phyloP scores from a whole-genome alignment of 805 yeast genomes.

The Yamadazyma sp. region DNA sequence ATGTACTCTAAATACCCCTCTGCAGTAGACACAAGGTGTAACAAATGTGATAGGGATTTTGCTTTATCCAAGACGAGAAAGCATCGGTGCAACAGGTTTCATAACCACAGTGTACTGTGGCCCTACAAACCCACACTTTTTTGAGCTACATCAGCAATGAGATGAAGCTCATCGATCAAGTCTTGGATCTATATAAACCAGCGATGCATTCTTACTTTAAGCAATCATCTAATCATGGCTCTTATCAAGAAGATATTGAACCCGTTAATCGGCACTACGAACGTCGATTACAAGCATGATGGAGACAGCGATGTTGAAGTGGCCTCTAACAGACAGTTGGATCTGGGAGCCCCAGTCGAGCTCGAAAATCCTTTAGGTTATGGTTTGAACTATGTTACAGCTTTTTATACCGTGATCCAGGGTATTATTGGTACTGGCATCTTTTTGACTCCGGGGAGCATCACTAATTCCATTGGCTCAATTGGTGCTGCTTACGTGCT shows the following conservation, averaged over 20 bases:
- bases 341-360: slow-evolving; percentile 44
- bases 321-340: slow-evolving; percentile 16
- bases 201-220: too few relatives aligned
- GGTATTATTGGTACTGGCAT: slow-evolving; percentile 79
- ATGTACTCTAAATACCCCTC: too few relatives aligned
- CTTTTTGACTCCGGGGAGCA: slow-evolving; percentile 60
- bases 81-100: too few relatives aligned
- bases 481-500: slow-evolving; percentile 44
- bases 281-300: background rate
- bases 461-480: slow-evolving; percentile 47
- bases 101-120: too few relatives aligned
- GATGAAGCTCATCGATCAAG: too few relatives aligned
- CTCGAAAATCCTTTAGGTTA: slow-evolving; percentile 37
- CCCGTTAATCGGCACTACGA: slow-evolving; percentile 2
- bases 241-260: background rate
- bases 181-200: too few relatives aligned
- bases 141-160: too few relatives aligned
- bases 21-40: too few relatives aligned
- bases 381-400: slow-evolving; percentile 51
- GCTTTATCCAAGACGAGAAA: too few relatives aligned
- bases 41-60: too few relatives aligned
- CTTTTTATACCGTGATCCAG: slow-evolving; percentile 61
- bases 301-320: slow-evolving; percentile 5
- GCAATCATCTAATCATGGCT: too few relatives aligned
- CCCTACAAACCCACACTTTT: too few relatives aligned